These are phyloP conservation scores for Ramichloridium luteum DNA, from an alignment of 2,329 filamentous ascomycete genomes.

Conservation along the genomic window DNA sequence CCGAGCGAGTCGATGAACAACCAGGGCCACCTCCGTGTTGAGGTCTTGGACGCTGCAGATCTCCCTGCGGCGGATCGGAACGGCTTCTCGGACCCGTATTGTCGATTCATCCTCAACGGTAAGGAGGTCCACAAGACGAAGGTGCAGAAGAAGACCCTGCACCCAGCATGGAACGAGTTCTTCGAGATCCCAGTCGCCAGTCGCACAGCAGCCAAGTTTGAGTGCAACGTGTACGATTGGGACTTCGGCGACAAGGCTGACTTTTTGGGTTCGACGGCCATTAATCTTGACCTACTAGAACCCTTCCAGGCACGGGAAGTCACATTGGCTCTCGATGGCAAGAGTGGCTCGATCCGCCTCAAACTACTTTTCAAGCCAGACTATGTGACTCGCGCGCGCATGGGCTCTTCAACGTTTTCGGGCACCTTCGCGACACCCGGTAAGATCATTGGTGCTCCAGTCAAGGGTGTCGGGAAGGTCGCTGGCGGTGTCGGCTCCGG, in stretches of 20 bases:
- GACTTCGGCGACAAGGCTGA: slow-evolving; percentile 95
- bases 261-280: slow-evolving; percentile 63
- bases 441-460: slow-evolving; percentile 86
- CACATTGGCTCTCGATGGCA: slow-evolving; percentile 66
- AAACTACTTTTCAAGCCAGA: slow-evolving; percentile 85
- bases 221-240: slow-evolving; percentile 80
- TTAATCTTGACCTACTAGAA: slow-evolving; percentile 68
- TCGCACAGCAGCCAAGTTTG: slow-evolving; percentile 72
- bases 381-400: slow-evolving; percentile 74
- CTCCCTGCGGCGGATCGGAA: slow-evolving; percentile 93
- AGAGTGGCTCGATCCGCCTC: slow-evolving; percentile 71
- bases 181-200: slow-evolving; percentile 78
- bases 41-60: slow-evolving; percentile 73
- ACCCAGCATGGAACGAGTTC: slow-evolving; percentile 90
- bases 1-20: slow-evolving; percentile 98
- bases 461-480: slow-evolving; percentile 79
- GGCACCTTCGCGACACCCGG: slow-evolving; percentile 79
- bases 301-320: slow-evolving; percentile 74
- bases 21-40: slow-evolving; percentile 89
- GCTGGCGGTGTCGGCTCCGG: slow-evolving; percentile 60
- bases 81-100: slow-evolving; percentile 93
- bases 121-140: slow-evolving; percentile 92
- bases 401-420: slow-evolving; percentile 86
- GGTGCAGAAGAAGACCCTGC: slow-evolving; percentile 88
- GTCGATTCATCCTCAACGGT: slow-evolving; percentile 83